Conservation (phyloP, 2,329 filamentous ascomycete species). For the Aspergillus fumigatus region DNA sequence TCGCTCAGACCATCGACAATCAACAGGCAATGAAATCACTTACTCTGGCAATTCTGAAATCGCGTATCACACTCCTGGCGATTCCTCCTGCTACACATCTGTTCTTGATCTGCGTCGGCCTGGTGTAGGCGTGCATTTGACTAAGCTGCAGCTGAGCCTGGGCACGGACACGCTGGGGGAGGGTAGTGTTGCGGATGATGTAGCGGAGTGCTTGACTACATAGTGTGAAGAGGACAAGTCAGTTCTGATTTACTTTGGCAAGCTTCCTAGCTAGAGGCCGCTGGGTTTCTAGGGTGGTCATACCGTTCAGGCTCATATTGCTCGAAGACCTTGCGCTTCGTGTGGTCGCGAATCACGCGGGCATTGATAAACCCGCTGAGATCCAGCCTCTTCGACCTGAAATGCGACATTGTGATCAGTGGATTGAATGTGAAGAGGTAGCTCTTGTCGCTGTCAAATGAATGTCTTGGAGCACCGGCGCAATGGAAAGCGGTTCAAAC, state of each 20-base stretch:
- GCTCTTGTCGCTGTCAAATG: neutral
- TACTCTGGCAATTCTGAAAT: slow-evolving; percentile 89
- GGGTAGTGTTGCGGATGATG: slow-evolving; percentile 85
- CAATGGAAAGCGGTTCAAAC: slow-evolving; percentile 6
- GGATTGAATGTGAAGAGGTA: neutral
- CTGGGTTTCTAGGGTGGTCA: slow-evolving; percentile 3
- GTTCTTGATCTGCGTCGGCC: slow-evolving; percentile 90
- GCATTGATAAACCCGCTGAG: slow-evolving; percentile 83
- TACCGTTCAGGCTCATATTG: slow-evolving; percentile 85
- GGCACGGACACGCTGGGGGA: slow-evolving; percentile 75
- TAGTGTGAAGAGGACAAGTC: neutral
- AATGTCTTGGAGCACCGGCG: neutral
- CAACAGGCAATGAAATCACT: slow-evolving; percentile 33
- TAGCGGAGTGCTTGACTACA: slow-evolving; percentile 85
- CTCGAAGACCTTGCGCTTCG: slow-evolving; percentile 90
- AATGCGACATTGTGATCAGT: slow-evolving; percentile 66
- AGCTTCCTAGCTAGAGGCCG: neutral
- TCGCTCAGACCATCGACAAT: neutral
- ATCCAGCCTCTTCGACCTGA: slow-evolving; percentile 85
- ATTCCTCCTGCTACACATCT: slow-evolving; percentile 90
- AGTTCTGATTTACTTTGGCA: neutral
- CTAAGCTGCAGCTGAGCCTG: slow-evolving; percentile 89
- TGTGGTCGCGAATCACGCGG: slow-evolving; percentile 86
- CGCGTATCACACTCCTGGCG: slow-evolving; percentile 81
- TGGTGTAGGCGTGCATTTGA: slow-evolving; percentile 94